These are phyloP conservation scores for Scedosporium aurantiacum DNA, from an alignment of 2,329 filamentous ascomycete genomes.

Conservation along the genomic window DNA sequence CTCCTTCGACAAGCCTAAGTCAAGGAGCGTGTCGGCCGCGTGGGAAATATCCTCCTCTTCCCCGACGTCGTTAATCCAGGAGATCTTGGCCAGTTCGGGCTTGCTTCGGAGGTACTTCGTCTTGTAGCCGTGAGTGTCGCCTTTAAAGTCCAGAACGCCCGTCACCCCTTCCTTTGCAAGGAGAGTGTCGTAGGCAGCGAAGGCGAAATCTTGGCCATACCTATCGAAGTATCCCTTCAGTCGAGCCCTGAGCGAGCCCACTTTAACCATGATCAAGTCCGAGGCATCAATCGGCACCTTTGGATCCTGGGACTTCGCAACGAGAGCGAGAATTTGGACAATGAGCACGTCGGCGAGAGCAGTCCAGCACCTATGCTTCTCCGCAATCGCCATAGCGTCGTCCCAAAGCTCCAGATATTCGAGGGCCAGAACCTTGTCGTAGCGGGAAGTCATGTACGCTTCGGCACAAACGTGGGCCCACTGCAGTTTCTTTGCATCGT, in stretches of 20 bases:
- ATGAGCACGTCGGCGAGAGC: conserved; percentile 47
- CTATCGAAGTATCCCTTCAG: conserved; percentile 45
- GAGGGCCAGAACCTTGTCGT: conserved; percentile 40
- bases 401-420: conserved; percentile 46
- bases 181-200: conserved; percentile 69
- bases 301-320: conserved; percentile 17
- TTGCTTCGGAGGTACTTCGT: conserved; percentile 68
- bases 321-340: conserved; percentile 35
- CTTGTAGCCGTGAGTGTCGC: conserved; percentile 58
- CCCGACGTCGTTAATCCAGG: conserved; percentile 90
- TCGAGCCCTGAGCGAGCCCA: conserved; percentile 35
- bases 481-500: conserved; percentile 29
- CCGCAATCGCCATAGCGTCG: conserved; percentile 44
- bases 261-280: conserved; percentile 29
- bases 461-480: conserved; percentile 34
- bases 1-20: conserved; percentile 61
- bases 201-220: conserved; percentile 57
- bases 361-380: conserved; percentile 43
- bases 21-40: conserved; percentile 60
- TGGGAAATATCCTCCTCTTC: conserved; percentile 63
- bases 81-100: conserved; percentile 62
- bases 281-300: conserved; percentile 23
- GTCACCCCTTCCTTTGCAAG: conserved; percentile 57
- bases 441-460: conserved; percentile 37
- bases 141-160: conserved; percentile 58